phyloP scores from a whole-genome alignment of 1,284 basidiomycete species.

The Ustilago xerochloae region DNA sequence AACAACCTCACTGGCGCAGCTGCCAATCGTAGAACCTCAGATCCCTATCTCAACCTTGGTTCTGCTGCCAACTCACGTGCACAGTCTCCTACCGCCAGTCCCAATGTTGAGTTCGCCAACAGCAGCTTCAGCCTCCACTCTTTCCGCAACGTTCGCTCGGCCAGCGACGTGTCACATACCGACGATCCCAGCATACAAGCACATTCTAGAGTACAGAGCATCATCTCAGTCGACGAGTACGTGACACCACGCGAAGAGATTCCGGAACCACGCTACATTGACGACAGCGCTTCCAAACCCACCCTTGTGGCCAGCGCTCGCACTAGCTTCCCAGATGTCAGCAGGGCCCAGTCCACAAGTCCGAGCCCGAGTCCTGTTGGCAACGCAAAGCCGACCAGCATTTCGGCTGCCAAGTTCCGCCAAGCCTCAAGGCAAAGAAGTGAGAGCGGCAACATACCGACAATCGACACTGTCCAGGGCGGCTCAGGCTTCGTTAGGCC shows the following conservation, averaged over 20 bases:
- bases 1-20: not conserved
- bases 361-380: constrained; percentile 17
- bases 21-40: constrained; percentile 17
- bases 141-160: constrained; percentile 47
- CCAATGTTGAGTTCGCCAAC: constrained; percentile 8
- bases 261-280: constrained; percentile 22
- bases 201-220: constrained; percentile 40
- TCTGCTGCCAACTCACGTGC: constrained; percentile 28
- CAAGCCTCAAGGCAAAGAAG: constrained; percentile 42
- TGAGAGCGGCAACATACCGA: constrained; percentile 34
- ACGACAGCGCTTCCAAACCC: not conserved
- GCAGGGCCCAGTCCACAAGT: constrained; percentile 22
- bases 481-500: constrained; percentile 25
- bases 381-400: constrained; percentile 34
- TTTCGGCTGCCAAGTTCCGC: constrained; percentile 49
- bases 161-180: constrained; percentile 31
- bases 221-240: constrained; percentile 47
- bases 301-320: not conserved
- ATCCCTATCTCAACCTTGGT: constrained; percentile 11
- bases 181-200: constrained; percentile 13
- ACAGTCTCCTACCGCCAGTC: constrained; percentile 26
- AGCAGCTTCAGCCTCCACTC: constrained; percentile 48
- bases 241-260: constrained; percentile 46
- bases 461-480: constrained; percentile 22
- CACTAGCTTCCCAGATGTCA: constrained; percentile 2